Evolutionary conservation across 2,329 filamentous ascomycete genomes (phyloP), one percentile per base, ranked within the genome.

Genomic region (Fusarium sp.): DNA sequence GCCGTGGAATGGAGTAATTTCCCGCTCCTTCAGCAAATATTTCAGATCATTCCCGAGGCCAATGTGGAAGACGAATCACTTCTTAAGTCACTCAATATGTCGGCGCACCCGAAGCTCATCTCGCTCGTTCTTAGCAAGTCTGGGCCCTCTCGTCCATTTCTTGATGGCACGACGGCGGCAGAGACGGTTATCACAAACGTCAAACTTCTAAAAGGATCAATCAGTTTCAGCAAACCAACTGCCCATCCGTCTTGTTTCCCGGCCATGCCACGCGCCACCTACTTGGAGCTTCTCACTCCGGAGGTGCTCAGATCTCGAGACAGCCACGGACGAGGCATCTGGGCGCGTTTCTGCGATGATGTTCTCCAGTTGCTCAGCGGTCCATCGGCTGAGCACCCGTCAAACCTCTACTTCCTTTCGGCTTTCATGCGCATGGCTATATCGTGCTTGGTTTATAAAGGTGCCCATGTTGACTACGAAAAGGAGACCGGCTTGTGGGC

Each of bases 101-200:
- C 71, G 1, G 74, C 72, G 3, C 60, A 56, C 2, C 44, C 62
- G 7, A 53, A 65, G 7, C 56, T 78, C 28, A 56, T 78, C 6
- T 36, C 40, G 2, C 49, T 56, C 7, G 66, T 79, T n/a, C 26
- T 74, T n/a, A 32, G 68, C 3, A 58, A 70, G 15, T 74, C 67
- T 15, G 56, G 52, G 0, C 32, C 62, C 2, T 65, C 71, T 7
- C 23, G 71, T 7, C 43, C 56, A 6, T 71, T 68, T 11, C 3
- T 15, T 3, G 32, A 67, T 4, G 74, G 69, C 4, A 39, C 50
- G 6, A 74, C 73, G 7, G 67, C 74, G 4, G 71, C 74, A 15
- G 76, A 78, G 56, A 76, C 71, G 2, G 71, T 78, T 3, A 69
- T 78, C 19, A 66, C 60, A 2, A 75, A 74, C 23, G 74, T 70